phyloP scores from a whole-genome alignment of 331 rosid species.

The Erythrophleum ivorense region DNA sequence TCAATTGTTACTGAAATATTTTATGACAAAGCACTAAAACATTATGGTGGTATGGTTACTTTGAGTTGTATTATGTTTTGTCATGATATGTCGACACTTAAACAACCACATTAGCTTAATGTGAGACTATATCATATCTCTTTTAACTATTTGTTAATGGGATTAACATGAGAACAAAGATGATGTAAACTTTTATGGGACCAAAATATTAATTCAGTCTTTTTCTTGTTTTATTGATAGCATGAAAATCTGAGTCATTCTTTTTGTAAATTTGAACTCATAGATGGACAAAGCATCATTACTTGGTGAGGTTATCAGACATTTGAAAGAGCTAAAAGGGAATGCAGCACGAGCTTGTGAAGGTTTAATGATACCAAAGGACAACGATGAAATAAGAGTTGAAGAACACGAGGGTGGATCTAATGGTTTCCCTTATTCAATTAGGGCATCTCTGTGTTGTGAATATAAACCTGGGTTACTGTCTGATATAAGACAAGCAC shows the following conservation, averaged over 20 bases:
- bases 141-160: too few species aligned
- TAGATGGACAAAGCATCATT: slow-evolving; percentile 89
- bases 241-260: slow-evolving; percentile 11
- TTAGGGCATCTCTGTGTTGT: slow-evolving; percentile 67
- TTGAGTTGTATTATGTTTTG: too few species aligned
- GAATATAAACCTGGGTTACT: slow-evolving; percentile 69
- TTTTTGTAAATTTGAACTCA: neutral
- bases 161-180: too few species aligned
- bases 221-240: slow-evolving; percentile 2
- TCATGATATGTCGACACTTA: too few species aligned
- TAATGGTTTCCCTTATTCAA: slow-evolving; percentile 64
- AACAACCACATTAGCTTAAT: too few species aligned
- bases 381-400: slow-evolving; percentile 68
- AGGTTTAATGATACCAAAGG: slow-evolving; percentile 57
- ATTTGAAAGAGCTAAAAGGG: slow-evolving; percentile 65
- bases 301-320: slow-evolving; percentile 68
- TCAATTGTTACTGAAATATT: too few species aligned
- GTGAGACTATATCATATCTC: too few species aligned
- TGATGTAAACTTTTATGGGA: too few species aligned
- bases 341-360: slow-evolving; percentile 67
- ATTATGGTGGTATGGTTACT: too few species aligned
- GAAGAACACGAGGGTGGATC: slow-evolving; percentile 59
- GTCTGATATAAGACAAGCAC: slow-evolving; percentile 64
- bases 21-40: too few species aligned
- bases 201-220: too few species aligned